Percentiles rank a stretch among this genome's conserved stretches.
Conservation (phyloP, 2,329 filamentous ascomycete genomes). For the Hymenoscyphus fructigenus region DNA sequence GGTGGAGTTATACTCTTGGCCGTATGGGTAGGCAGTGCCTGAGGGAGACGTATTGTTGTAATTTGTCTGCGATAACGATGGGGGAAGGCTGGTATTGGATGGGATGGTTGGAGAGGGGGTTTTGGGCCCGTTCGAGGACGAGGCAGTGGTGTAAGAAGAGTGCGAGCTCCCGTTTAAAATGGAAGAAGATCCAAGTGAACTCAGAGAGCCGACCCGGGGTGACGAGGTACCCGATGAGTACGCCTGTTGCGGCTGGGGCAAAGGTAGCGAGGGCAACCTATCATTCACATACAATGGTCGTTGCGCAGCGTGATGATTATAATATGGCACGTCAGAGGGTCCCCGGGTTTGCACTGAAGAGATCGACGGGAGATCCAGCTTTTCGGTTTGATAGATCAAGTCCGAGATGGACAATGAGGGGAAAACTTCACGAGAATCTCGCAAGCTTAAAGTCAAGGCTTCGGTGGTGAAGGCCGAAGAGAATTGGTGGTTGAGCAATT, state of each 20-base stretch:
- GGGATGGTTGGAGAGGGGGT: conserved; percentile 73
- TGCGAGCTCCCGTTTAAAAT: conserved; percentile 53
- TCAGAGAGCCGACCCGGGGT: conserved; percentile 70
- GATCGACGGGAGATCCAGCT: conserved; percentile 91
- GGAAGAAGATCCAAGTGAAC: conserved; percentile 59
- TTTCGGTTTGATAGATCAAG: conserved; percentile 62
- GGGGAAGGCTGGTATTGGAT: conserved; percentile 46
- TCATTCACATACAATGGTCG: conserved; percentile 68
- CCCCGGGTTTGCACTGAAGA: conserved; percentile 80
- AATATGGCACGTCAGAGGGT: conserved; percentile 68
- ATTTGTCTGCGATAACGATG: conserved; percentile 40
- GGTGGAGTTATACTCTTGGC: conserved; percentile 41
- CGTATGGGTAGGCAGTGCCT: conserved; percentile 43
- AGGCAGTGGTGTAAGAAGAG: conserved; percentile 53
- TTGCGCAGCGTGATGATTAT: conserved; percentile 65
- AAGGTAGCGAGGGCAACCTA: conserved; percentile 68
- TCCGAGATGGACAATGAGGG: conserved; percentile 34
- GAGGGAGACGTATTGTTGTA: conserved; percentile 37
- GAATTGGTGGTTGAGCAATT: conserved; percentile 7
- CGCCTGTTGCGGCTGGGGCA: conserved; percentile 61
- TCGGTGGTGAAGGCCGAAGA: conserved; percentile 5
- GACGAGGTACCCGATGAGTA: conserved; percentile 72
- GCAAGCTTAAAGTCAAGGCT: conserved; percentile 14
- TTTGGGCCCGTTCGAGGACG: conserved; percentile 63
- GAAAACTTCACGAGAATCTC: conserved; percentile 30